Evolutionary conservation across 2,329 filamentous ascomycete genomes (phyloP).

Genomic region (Didymellaceae sp.): DNA sequence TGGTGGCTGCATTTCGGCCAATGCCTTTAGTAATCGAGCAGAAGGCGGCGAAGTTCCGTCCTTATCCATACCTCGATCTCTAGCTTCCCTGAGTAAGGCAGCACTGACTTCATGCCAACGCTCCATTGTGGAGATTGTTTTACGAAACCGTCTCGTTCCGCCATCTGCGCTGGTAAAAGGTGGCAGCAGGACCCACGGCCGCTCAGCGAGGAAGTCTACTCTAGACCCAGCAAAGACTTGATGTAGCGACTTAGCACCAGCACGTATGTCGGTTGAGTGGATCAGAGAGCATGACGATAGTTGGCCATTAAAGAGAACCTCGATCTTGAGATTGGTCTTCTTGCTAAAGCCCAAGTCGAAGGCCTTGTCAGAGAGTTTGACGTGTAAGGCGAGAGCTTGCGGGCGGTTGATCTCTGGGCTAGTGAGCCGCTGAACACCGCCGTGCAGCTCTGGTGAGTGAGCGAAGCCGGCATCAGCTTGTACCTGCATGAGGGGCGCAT

Average conservation of each 20-base stretch:
- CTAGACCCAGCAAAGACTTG: constrained; percentile 50
- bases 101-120: constrained; percentile 47
- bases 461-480: constrained; percentile 19
- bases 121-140: constrained; percentile 16
- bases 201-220: constrained; percentile 50
- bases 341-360: constrained; percentile 34
- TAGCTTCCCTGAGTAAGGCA: constrained; percentile 44
- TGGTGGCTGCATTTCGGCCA: constrained; percentile 50
- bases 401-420: constrained; percentile 2
- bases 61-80: constrained; percentile 42
- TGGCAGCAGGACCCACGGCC: constrained; percentile 53
- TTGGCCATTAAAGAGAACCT: constrained; percentile 57
- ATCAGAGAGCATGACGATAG: constrained; percentile 45
- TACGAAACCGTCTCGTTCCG: constrained; percentile 15
- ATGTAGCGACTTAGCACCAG: constrained; percentile 25
- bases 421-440: not conserved
- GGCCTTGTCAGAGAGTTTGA: constrained; percentile 40
- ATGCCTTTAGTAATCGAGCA: constrained; percentile 48
- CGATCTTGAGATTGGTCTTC: constrained; percentile 52
- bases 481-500: constrained; percentile 43
- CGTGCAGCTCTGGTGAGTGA: not conserved
- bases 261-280: constrained; percentile 28
- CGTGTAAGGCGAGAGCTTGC: constrained; percentile 40
- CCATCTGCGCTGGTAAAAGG: constrained; percentile 32
- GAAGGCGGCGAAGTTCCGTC: constrained; percentile 43